Conservation (phyloP, 2,329 filamentous ascomycete species). For the Eutypella sp. region DNA sequence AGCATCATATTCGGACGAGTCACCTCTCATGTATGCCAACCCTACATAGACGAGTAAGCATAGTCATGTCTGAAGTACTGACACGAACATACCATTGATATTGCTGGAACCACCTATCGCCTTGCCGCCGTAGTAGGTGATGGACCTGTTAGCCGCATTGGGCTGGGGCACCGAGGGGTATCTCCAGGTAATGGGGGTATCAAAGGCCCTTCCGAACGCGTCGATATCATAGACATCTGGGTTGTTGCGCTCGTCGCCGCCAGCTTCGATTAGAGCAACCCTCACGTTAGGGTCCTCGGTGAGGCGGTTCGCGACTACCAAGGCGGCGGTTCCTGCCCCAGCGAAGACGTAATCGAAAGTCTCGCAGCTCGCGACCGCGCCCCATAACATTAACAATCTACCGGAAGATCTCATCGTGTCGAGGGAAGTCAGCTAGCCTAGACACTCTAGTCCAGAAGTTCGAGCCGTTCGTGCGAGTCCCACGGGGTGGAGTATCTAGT, state of each 20-base stretch:
- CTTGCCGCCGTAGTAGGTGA: conserved; percentile 30
- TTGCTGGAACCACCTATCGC: conserved; percentile 36
- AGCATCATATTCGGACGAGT: conserved; percentile 35
- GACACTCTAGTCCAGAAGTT: too few species aligned
- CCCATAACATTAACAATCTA: too few species aligned
- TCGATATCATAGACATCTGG: conserved; percentile 26
- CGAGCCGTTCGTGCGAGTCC: too few species aligned
- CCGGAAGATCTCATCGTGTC: too few species aligned
- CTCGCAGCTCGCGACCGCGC: conserved; percentile 9
- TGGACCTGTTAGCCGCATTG: conserved; percentile 24
- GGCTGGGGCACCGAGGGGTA: conserved; percentile 29
- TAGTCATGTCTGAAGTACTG: background rate
- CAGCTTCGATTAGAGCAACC: conserved; percentile 34
- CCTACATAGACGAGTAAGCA: conserved; percentile 20
- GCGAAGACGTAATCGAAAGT: conserved; percentile 33
- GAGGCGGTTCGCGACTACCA: conserved; percentile 33
- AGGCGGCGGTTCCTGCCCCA: conserved; percentile 33
- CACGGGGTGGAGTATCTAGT: too few species aligned
- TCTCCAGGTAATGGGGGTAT: conserved; percentile 29
- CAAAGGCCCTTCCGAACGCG: conserved; percentile 20
- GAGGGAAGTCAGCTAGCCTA: too few species aligned
- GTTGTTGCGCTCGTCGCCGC: conserved; percentile 30
- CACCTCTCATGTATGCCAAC: conserved; percentile 42
- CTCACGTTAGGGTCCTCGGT: conserved; percentile 27
- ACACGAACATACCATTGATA: conserved; percentile 30